Evolutionary conservation across 495 filamentous ascomycete species (phyloP), one percentile per base, ranked within the genome.

Genomic region (Cercophora newfieldiana): DNA sequence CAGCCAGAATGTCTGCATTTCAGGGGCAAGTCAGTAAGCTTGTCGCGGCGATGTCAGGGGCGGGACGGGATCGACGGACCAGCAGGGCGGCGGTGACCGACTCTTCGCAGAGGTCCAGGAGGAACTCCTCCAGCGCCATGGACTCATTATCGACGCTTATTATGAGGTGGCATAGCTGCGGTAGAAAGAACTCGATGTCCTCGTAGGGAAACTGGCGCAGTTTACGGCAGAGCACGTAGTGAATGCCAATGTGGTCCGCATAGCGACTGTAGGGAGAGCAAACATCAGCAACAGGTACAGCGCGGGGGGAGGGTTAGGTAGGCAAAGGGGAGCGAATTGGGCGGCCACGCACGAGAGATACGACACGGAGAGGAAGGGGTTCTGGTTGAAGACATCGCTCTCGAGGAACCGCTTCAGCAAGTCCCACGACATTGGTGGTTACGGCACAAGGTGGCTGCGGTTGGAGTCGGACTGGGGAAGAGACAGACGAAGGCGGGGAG

Each of bases 101-200:
- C 78, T 91, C 88, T 73, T 92, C 88, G 76, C 90, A 92, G 28
- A 92, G 79, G 74, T 92, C 90, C 68, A 91, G 79, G 70, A 92
- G 85, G 70, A 92, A 92, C 74, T 92, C 90, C 76, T 92, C 90
- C 76, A 92, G 75, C 24, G 90, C 90, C 88, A 92, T 91, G 58
- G 89, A 91, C 79, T 92, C 90, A 79, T 91, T 91, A 78, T 92
- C 87, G 76, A 91, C 83, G 77, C 87, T 90, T 66, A 92, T 86
- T 69, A 91, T 82, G 63, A 92, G 85, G 79, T 92, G 90, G 76
- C 90, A 92, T 79, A 92, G 80, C 77, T 91, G 90, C 53, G 90
- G 90, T 21, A 92, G 84, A 79, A 91, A 92, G 85, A 92, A 92
- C 76, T 92, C 90, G 74, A 92, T 90, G 78, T 92, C 89, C 78